These are phyloP conservation scores for Paecilomyces formosus DNA, from an alignment of 2,329 filamentous ascomycete species.

Conservation along the genomic window DNA sequence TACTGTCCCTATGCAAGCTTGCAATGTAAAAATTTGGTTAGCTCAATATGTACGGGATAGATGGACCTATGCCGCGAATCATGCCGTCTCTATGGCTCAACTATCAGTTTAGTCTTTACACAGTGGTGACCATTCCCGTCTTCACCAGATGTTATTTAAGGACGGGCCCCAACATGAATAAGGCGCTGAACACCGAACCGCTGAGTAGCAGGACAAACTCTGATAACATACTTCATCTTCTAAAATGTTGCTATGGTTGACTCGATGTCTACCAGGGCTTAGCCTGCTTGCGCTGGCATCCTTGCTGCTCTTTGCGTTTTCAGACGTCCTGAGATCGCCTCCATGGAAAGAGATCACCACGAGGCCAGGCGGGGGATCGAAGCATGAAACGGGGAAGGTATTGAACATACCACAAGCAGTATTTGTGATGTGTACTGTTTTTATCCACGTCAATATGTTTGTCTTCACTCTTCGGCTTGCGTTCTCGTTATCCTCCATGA, in stretches of 20 bases:
- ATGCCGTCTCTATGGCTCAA: background rate
- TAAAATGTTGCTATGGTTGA: background rate
- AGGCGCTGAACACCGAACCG: background rate
- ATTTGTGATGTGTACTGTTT: conserved; percentile 58
- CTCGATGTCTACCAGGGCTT: conserved; percentile 1
- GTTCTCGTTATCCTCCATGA: conserved; percentile 40
- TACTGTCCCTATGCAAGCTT: background rate
- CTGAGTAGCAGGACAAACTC: background rate
- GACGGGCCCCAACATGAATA: background rate
- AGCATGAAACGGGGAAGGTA: background rate
- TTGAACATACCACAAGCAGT: conserved; percentile 23
- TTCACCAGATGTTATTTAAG: background rate
- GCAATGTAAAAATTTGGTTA: background rate
- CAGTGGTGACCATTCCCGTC: background rate
- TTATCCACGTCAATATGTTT: conserved; percentile 58
- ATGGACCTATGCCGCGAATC: background rate
- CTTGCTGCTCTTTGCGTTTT: background rate
- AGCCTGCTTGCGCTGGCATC: background rate
- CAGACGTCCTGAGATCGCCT: conserved; percentile 7
- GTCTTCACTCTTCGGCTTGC: conserved; percentile 46
- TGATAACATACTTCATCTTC: background rate
- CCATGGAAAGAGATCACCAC: conserved; percentile 11
- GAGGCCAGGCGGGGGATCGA: background rate
- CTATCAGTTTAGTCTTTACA: background rate
- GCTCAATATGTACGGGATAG: background rate